These are phyloP conservation scores for Jacaranda copaia DNA, from an alignment of 257 asterid species.

Conservation along the genomic window DNA sequence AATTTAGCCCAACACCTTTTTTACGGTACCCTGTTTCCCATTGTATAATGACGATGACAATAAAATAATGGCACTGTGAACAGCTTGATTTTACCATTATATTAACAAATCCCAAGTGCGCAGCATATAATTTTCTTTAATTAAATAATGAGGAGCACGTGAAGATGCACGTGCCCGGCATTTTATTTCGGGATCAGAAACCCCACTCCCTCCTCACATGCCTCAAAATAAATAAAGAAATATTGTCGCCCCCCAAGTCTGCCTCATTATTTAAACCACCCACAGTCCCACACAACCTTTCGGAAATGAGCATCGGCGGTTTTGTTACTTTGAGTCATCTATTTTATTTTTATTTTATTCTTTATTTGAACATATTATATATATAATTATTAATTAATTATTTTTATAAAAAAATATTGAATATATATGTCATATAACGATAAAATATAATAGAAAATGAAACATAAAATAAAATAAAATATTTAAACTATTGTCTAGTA, in stretches of 20 bases:
- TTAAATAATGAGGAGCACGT: constrained; percentile 52
- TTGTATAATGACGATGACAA: not conserved
- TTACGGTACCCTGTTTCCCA: not conserved
- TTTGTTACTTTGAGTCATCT: too few species aligned
- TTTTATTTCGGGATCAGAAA: constrained; percentile 69
- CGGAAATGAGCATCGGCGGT: not conserved
- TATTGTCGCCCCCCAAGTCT: constrained; percentile 28
- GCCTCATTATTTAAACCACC: constrained; percentile 25
- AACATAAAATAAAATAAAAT: too few species aligned
- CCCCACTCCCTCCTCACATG: constrained; percentile 62
- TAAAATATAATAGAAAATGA: too few species aligned
- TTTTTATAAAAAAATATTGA: too few species aligned
- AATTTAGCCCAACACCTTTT: too few species aligned
- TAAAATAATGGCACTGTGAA: not conserved
- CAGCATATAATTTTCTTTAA: constrained; percentile 5
- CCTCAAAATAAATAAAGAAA: constrained; percentile 42
- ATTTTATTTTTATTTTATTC: too few species aligned
- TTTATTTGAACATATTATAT: too few species aligned
- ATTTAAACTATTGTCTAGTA: too few species aligned
- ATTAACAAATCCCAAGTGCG: constrained; percentile 44
- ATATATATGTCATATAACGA: too few species aligned
- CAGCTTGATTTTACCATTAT: constrained; percentile 30
- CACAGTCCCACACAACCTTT: not conserved
- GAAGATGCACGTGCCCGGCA: constrained; percentile 68
- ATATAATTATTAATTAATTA: too few species aligned